Evolutionary conservation across 129 eudicot species (phyloP), one percentile per base, ranked within the genome.

Genomic region (Lactuca sativa): DNA sequence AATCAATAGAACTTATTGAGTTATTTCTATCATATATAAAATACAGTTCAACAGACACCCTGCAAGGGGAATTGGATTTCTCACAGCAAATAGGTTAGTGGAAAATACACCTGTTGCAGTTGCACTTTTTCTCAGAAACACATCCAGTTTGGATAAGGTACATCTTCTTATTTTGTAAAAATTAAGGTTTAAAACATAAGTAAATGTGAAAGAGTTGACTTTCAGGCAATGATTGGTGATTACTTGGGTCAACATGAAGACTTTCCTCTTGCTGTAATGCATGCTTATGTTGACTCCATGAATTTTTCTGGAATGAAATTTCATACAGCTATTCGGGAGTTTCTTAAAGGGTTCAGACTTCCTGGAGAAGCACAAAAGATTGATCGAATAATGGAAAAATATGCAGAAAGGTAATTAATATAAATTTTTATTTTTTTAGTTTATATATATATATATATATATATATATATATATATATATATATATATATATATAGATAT

Each of bases 341-440:
- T 88, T 74, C 97, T 92, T 17, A 88, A 80, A 76, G 95, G 96
- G 14, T 92, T 92, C 72, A 90, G 96, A 41, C 93, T 92, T 81
- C 97, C 97, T 5, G 97, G 97, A 34, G 97, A 92, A 84, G 97
- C 96, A 59, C 97, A 92, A 69, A 92, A 92, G 78, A 92, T 92
- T 59, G 97, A 92, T 69, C 89, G 96, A 43, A 86, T 92, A 15
- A 92, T 92, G 97, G 97, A 92, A 76, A 92, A 92, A 58, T 92
- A 88, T 79, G 96, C 97, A 59, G 97, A 92, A 78, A 87, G 97
- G 97, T 92, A 80, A 4, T 51, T 92, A 80, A 4, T 51, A 30
- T 32, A 47, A 70, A 65, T 11, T 15, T 63, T 31, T 31, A 31
- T 66, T 41, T 66, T n/a, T n/a, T n/a, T n/a, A n/a, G n/a, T n/a